A percentile compares a stretch with the other conserved stretches of the same genome.
Evolutionary conservation across 2,329 filamentous ascomycete genomes (phyloP).

Genomic region (Basipetospora chlamydospora): DNA sequence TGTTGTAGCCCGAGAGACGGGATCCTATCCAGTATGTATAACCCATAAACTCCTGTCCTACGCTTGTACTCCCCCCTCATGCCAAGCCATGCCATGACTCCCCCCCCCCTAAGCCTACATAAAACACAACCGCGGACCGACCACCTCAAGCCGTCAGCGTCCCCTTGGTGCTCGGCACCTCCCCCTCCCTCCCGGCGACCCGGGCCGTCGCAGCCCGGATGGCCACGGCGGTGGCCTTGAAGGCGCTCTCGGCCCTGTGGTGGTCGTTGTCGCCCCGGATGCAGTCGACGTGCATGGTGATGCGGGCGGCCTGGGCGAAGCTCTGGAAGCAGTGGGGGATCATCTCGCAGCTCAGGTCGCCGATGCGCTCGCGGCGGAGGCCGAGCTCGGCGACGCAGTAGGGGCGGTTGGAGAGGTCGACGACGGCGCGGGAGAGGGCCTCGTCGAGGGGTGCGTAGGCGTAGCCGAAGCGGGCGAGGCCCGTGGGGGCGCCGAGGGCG

Average conservation of each 20-base stretch:
- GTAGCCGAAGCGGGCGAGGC: slow-evolving; percentile 78
- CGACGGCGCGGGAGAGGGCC: slow-evolving; percentile 80
- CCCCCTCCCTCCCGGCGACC: slow-evolving; percentile 69
- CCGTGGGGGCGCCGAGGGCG: slow-evolving; percentile 63
- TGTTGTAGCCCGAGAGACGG: too few species aligned
- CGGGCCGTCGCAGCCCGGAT: slow-evolving; percentile 61
- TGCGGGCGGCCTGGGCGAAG: slow-evolving; percentile 77
- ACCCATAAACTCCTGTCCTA: not conserved
- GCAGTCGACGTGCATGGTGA: slow-evolving; percentile 94
- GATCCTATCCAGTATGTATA: not conserved
- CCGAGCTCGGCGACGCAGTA: slow-evolving; percentile 63
- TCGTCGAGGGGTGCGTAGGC: slow-evolving; percentile 93
- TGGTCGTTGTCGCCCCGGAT: slow-evolving; percentile 87
- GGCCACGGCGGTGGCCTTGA: slow-evolving; percentile 89
- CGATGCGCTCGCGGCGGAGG: slow-evolving; percentile 81
- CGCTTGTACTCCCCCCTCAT: not conserved
- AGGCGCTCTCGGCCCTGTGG: slow-evolving; percentile 88
- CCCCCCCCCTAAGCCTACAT: not conserved
- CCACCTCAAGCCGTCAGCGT: slow-evolving; percentile 50
- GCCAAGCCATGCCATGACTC: not conserved
- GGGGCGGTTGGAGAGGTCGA: slow-evolving; percentile 88
- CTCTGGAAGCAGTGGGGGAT: slow-evolving; percentile 88
- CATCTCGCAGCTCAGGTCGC: slow-evolving; percentile 90
- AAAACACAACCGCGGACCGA: too few species aligned
- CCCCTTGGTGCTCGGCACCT: slow-evolving; percentile 93